phyloP scores from a whole-genome alignment of 768 basidiomycete genomes.

The Wakefieldia striispora region DNA sequence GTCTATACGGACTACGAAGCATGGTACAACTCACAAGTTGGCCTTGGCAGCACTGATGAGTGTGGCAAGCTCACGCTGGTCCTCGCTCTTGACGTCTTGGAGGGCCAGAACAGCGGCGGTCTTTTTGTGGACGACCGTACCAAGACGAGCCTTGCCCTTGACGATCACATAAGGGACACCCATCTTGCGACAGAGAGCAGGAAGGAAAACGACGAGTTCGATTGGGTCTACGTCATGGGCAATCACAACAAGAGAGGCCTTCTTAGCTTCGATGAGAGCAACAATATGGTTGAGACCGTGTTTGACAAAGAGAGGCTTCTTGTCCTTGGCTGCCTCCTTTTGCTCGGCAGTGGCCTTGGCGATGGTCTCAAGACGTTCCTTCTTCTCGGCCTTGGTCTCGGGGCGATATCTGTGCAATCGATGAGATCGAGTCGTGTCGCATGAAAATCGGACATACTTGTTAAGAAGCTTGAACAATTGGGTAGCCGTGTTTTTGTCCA shows the following conservation, averaged over 20 bases:
- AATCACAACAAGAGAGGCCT: conserved; percentile 93
- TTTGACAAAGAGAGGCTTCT: conserved; percentile 95
- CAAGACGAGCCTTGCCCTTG: conserved; percentile 97
- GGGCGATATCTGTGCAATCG: conserved; percentile 59
- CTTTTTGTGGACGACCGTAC: conserved; percentile 98
- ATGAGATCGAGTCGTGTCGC: neutral
- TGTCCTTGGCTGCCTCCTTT: conserved; percentile 74
- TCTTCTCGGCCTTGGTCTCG: conserved; percentile 96
- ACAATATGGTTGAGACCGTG: conserved; percentile 97
- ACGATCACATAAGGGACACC: conserved; percentile 98
- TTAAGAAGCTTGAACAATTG: conserved; percentile 97
- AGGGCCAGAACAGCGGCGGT: conserved; percentile 88
- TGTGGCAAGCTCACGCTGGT: conserved; percentile 89
- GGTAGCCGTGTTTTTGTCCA: conserved; percentile 99
- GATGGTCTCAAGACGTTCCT: conserved; percentile 78
- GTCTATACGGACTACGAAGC: neutral
- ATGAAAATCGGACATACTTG: conserved; percentile 50
- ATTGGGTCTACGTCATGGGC: conserved; percentile 99
- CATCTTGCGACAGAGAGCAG: conserved; percentile 99
- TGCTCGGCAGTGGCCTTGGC: conserved; percentile 79
- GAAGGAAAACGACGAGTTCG: conserved; percentile 97
- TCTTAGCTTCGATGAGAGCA: conserved; percentile 95
- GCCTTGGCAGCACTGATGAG: conserved; percentile 93
- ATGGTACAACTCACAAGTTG: conserved; percentile 74
- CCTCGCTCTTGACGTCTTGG: conserved; percentile 94